Percentiles rank a stretch among this genome's conserved stretches.
phyloP scores from a whole-genome alignment of 352 stramenopile genomes.

The Aphanomyces cochlioides region DNA sequence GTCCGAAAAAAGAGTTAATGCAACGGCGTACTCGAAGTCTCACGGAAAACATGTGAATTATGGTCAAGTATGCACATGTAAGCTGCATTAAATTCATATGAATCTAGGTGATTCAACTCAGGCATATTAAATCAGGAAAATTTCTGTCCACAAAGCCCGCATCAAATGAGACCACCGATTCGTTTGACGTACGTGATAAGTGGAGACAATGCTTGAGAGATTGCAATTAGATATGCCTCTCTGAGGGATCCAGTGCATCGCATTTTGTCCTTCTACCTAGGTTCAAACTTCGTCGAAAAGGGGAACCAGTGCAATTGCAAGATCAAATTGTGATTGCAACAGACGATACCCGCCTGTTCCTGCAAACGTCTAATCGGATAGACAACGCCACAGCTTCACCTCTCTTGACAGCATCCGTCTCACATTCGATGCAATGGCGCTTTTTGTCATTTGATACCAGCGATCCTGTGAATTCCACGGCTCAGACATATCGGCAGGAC shows the following conservation, averaged over 20 bases:
- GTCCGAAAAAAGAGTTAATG: conserved; percentile 57
- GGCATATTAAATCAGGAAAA: conserved; percentile 59
- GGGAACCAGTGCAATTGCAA: conserved; percentile 57
- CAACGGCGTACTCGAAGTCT: conserved; percentile 67
- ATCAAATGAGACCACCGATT: conserved; percentile 36
- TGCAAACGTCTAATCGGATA: conserved; percentile 50
- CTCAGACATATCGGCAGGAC: background rate
- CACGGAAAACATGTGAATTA: conserved; percentile 62
- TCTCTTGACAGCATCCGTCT: conserved; percentile 49
- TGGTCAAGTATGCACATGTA: conserved; percentile 44
- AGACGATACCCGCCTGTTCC: background rate
- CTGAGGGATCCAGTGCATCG: conserved; percentile 42
- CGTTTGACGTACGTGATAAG: conserved; percentile 39
- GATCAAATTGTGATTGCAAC: conserved; percentile 53
- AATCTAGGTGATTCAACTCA: conserved; percentile 48
- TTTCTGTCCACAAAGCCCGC: conserved; percentile 49
- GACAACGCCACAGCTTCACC: conserved; percentile 36
- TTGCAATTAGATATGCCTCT: conserved; percentile 35
- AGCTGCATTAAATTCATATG: background rate
- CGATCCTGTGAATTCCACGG: background rate
- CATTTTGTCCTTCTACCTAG: conserved; percentile 55
- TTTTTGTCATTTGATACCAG: conserved; percentile 47
- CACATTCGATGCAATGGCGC: conserved; percentile 61
- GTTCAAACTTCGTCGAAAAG: conserved; percentile 66
- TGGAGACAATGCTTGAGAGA: conserved; percentile 36